Evolutionary conservation across 1,284 basidiomycete species (phyloP), one percentile per base, ranked within the genome.

Genomic region (Anthracocystis setariae): DNA sequence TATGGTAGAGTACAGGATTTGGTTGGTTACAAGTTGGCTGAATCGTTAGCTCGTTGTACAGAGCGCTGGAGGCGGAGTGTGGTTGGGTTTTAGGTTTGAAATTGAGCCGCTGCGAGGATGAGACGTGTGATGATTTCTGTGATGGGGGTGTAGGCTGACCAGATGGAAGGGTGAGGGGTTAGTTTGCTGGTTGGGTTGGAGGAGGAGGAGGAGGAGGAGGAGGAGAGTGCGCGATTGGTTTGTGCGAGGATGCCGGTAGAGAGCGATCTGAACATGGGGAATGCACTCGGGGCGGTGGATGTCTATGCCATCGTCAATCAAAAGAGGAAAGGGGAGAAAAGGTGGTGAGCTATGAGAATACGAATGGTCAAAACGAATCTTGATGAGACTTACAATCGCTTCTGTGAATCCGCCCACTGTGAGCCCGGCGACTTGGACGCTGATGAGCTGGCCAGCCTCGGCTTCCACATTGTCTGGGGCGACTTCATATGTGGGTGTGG

Each of bases 81-180:
- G 39, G 18, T 21, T 29, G 15, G 27, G 5, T 21, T 8, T 25
- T 15, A 63, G 17, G 54, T 20, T 20, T 63, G 60, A 13, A 69
- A 60, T 12, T 51, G 60, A n/a, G 60, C 51, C 17, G 60, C 60
- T 8, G 60, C 55, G 20, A 63, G 60, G 4, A 69, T 53, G 48
- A 69, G 23, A 0, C 60, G 55, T 17, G 66, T 38, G 25, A 69
- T 27, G 23, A 51, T 43, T 21, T 63, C 59, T 2, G 66, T 69
- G 51, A 69, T 43, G 7, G 54, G 56, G 9, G 12, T 46, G 45
- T 69, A 69, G 9, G 60, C 60, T 9, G 23, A 29, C 66, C 66
- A 69, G n/a, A 25, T 23, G 10, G 40, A 23, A 9, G 3, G 13
- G 17, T 5, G n/a, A n/a, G n/a, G n/a, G n/a, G 2, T 15, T 42